Conservation (phyloP, 148 eudicot species). For the Euryodendron excelsum region DNA sequence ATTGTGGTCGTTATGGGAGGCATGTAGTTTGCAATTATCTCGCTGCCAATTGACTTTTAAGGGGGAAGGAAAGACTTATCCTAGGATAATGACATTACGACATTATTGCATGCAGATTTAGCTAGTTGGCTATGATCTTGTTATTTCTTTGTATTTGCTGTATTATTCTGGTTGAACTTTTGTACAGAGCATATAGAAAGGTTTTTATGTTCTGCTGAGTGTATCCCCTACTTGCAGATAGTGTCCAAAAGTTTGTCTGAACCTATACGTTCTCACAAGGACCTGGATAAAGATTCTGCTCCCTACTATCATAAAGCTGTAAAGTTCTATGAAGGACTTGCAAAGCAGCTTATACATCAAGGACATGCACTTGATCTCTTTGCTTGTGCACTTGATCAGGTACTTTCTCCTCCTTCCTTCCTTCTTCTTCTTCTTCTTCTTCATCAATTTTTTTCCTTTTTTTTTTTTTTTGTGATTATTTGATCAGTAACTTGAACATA, state of each 20-base stretch:
- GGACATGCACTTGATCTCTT: conserved; percentile 94
- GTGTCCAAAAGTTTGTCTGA: conserved; percentile 83
- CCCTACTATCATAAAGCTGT: conserved; percentile 85
- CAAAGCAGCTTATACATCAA: conserved; percentile 94
- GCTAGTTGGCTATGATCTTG: background rate
- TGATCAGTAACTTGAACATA: conserved; percentile 61
- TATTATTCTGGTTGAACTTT: background rate
- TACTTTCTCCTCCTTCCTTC: conserved; percentile 18
- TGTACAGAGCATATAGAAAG: no score
- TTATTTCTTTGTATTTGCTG: background rate
- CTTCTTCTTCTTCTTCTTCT: background rate
- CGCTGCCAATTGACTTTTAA: background rate
- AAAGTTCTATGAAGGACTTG: conserved; percentile 79
- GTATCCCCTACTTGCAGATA: conserved; percentile 48
- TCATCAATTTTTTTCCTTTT: background rate
- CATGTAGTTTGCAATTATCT: background rate
- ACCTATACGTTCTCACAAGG: conserved; percentile 96
- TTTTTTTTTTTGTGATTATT: background rate
- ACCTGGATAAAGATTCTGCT: conserved; percentile 94
- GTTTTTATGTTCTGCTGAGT: conserved; percentile 4
- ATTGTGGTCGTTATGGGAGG: background rate
- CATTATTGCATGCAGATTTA: background rate
- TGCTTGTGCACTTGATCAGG: conserved; percentile 99
- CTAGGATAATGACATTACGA: background rate
- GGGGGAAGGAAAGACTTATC: background rate